Conservation (phyloP, 148 eudicot genomes). For the Polygonum aviculare region DNA sequence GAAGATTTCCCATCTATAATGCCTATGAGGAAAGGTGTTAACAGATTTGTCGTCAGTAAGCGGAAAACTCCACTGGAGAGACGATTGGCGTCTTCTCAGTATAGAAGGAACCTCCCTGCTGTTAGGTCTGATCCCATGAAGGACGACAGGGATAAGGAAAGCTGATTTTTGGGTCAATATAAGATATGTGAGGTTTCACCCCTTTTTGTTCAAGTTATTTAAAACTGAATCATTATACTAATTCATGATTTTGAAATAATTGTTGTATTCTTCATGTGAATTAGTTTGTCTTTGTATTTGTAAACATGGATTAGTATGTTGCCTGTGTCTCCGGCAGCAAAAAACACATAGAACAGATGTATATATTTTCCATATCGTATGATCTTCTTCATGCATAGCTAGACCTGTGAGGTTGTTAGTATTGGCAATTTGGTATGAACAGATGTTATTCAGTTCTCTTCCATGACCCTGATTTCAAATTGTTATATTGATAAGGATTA, state of each 20-base stretch:
- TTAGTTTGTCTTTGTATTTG: not conserved
- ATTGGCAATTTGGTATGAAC: no score
- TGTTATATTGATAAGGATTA: no score
- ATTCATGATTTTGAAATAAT: not conserved
- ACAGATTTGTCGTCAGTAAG: conserved; percentile 95
- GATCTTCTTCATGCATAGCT: no score
- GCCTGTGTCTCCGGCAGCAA: no score
- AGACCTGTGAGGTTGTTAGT: no score
- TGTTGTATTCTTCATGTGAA: not conserved
- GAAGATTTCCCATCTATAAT: conserved; percentile 95
- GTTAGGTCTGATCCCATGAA: conserved; percentile 42
- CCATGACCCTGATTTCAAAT: no score
- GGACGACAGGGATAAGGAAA: conserved; percentile 26
- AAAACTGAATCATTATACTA: not conserved
- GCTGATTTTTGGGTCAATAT: conserved; percentile 10
- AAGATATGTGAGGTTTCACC: not conserved
- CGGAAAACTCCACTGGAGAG: conserved; percentile 91
- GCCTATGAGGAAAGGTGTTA: conserved; percentile 98
- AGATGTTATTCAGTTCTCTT: no score
- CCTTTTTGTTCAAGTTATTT: not conserved
- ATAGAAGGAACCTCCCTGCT: conserved; percentile 54
- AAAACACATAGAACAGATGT: no score
- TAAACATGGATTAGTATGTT: not conserved
- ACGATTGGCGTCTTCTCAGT: conserved; percentile 74
- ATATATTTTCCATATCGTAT: no score